Percentiles rank a stretch among this genome's conserved stretches.
Conservation (phyloP, 2,329 filamentous ascomycete genomes). For the Coniochaeta sp. region DNA sequence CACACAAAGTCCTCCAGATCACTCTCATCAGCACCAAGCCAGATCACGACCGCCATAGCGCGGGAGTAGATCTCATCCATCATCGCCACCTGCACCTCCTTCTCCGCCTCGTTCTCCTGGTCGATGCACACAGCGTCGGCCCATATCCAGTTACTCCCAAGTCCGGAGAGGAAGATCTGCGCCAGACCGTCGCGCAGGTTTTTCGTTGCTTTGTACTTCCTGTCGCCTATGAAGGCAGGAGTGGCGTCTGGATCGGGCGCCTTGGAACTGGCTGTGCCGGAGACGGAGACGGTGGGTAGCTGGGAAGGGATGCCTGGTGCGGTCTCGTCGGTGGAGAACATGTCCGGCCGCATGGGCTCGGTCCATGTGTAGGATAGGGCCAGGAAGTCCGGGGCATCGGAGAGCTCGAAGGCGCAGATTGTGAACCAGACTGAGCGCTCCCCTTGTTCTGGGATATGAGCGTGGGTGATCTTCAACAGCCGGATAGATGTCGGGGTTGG, state of each 20-base stretch:
- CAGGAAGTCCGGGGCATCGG: background rate
- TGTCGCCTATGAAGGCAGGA: background rate
- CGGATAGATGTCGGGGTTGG: background rate
- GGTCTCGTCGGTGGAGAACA: background rate
- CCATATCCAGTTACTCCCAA: conserved; percentile 1
- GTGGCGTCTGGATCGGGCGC: background rate
- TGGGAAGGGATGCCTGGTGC: background rate
- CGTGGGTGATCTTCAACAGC: background rate
- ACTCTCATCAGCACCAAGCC: background rate
- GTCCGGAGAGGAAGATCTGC: background rate
- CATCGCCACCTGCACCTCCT: conserved; percentile 2
- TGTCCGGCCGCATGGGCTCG: background rate
- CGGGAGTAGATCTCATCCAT: conserved; percentile 2
- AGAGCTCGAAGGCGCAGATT: background rate
- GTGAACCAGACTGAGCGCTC: conserved; percentile 2
- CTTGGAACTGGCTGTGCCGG: background rate
- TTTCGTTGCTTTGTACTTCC: background rate
- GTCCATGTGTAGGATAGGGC: conserved; percentile 4
- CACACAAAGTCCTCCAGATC: background rate
- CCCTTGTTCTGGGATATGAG: background rate
- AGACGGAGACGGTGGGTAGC: background rate
- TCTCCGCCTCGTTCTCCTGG: conserved; percentile 1
- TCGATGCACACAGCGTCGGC: conserved; percentile 4
- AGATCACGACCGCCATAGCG: background rate
- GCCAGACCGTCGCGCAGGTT: conserved; percentile 1